Percentiles rank a stretch among this genome's conserved stretches.
Evolutionary conservation across 225 moss, liverwort and hornwort species (phyloP).

Genomic region (Sphagnum contortum): DNA sequence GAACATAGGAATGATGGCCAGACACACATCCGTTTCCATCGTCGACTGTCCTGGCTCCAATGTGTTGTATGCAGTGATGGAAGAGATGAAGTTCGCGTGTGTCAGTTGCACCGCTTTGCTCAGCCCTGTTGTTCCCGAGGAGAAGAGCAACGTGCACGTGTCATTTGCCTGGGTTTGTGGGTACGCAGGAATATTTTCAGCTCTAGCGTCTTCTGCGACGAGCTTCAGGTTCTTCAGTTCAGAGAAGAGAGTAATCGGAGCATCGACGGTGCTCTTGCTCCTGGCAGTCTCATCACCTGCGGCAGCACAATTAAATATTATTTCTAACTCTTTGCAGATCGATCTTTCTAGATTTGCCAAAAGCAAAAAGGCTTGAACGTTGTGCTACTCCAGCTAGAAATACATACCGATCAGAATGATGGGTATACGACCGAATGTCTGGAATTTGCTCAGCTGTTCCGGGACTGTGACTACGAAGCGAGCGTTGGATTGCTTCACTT

Average conservation of each 20-base stretch:
- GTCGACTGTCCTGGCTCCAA: slow-evolving; percentile 17
- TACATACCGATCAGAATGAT: slow-evolving; percentile 5
- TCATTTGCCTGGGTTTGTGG: background rate
- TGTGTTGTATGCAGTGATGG: slow-evolving; percentile 5
- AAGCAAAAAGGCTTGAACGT: too few relatives aligned
- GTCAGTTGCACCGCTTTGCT: slow-evolving; percentile 7
- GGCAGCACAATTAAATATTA: background rate
- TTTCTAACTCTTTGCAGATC: too few relatives aligned
- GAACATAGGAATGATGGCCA: slow-evolving; percentile 32
- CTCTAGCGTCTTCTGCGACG: background rate
- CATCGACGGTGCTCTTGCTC: background rate
- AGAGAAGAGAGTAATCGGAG: slow-evolving; percentile 5
- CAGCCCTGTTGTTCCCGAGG: slow-evolving; percentile 5
- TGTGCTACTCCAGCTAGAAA: too few relatives aligned
- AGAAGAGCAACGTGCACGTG: slow-evolving; percentile 7
- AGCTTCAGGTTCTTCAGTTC: background rate
- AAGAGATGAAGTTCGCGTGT: slow-evolving; percentile 7
- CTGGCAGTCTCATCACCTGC: slow-evolving; percentile 16
- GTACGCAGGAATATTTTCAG: background rate
- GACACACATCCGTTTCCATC: slow-evolving; percentile 24
- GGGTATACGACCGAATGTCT: slow-evolving; percentile 3
- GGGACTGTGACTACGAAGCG: slow-evolving; percentile 5
- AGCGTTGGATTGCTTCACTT: slow-evolving; percentile 1
- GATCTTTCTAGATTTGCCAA: too few relatives aligned
- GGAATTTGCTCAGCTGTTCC: slow-evolving; percentile 5